These are phyloP conservation scores for Mrakia gelida DNA, from an alignment of 768 basidiomycete species.

Conservation along the genomic window DNA sequence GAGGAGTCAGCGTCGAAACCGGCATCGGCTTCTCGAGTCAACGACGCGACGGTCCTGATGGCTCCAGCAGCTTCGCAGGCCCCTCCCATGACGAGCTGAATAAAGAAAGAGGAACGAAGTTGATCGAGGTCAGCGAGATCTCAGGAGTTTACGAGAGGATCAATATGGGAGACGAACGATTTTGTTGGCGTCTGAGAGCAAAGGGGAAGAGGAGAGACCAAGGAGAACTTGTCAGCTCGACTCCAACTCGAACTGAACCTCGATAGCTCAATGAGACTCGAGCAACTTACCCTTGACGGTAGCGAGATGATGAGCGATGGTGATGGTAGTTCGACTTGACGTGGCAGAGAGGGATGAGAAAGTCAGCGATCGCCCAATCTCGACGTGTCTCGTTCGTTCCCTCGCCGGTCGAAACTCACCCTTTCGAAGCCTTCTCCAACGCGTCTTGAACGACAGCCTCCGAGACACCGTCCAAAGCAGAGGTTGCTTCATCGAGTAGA, in stretches of 20 bases:
- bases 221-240: too few species aligned
- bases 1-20: constrained; percentile 21
- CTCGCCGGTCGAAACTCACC: constrained; percentile 41
- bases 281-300: constrained; percentile 55
- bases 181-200: constrained; percentile 48
- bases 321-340: constrained; percentile 46
- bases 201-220: constrained; percentile 50
- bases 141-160: background rate
- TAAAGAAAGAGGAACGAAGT: constrained; percentile 39
- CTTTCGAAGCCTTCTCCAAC: constrained; percentile 73
- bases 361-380: background rate
- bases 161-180: background rate
- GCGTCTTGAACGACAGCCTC: constrained; percentile 91
- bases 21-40: constrained; percentile 83
- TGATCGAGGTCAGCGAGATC: too few species aligned
- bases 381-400: background rate
- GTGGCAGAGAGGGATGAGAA: background rate
- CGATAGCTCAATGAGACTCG: background rate
- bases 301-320: constrained; percentile 47
- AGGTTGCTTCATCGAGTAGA: constrained; percentile 61
- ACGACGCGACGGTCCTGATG: constrained; percentile 81
- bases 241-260: too few species aligned
- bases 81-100: constrained; percentile 80
- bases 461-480: constrained; percentile 80
- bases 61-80: constrained; percentile 67